phyloP scores from a whole-genome alignment of 257 asterid genomes.

The Ophiorrhiza pumila region DNA sequence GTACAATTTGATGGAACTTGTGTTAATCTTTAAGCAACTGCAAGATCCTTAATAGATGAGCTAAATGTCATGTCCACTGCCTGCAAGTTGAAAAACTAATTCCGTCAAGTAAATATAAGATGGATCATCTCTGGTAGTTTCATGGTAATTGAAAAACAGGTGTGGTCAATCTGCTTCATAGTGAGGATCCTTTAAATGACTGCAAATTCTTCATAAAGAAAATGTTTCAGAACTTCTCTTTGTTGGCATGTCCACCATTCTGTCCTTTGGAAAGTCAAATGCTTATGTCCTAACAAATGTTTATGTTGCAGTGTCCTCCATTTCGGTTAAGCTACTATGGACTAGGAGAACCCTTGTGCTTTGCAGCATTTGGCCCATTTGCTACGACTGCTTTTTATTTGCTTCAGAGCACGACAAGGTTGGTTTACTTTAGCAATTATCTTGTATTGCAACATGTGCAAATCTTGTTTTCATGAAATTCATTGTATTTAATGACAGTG shows the following conservation, averaged over 20 bases:
- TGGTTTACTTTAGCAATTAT: not conserved
- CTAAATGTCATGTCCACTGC: not conserved
- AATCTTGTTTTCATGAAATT: conserved; percentile 10
- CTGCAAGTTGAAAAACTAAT: not conserved
- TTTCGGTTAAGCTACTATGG: conserved; percentile 86
- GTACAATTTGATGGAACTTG: not conserved
- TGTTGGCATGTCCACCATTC: not conserved
- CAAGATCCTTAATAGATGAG: not conserved
- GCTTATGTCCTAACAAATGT: not conserved
- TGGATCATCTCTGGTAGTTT: not conserved
- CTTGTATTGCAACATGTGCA: not conserved
- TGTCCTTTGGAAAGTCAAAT: not conserved
- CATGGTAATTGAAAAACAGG: not conserved
- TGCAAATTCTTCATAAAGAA: not conserved
- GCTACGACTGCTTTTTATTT: conserved; percentile 85
- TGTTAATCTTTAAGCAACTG: not conserved
- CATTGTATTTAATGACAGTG: conserved; percentile 33
- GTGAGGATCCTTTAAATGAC: not conserved
- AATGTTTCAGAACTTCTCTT: not conserved
- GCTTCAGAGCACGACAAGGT: conserved; percentile 76
- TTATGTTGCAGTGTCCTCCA: conserved; percentile 73
- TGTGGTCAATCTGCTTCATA: not conserved
- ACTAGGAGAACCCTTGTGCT: conserved; percentile 89
- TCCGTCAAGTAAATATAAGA: not conserved
- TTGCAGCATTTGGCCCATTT: conserved; percentile 92